These are phyloP conservation scores for Dicorynia guianensis DNA, from an alignment of 306 rosid genomes.

Conservation along the genomic window DNA sequence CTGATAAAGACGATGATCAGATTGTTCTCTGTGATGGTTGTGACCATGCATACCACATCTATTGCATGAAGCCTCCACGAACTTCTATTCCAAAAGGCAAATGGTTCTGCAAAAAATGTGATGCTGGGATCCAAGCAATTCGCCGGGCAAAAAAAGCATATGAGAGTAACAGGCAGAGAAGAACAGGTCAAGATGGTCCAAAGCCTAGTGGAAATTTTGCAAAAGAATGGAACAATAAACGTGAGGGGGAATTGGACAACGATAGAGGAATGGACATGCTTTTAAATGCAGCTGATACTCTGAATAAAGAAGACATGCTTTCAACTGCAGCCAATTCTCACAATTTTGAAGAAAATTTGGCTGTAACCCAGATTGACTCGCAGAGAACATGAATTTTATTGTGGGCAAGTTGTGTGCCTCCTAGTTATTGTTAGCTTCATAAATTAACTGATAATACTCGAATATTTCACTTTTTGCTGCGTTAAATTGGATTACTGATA, in stretches of 20 bases:
- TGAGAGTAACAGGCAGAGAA: slow-evolving; percentile 52
- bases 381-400: slow-evolving; percentile 33
- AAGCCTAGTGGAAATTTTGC: slow-evolving; percentile 39
- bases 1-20: slow-evolving; percentile 69
- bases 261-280: slow-evolving; percentile 91
- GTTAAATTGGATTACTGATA: slow-evolving; percentile 42
- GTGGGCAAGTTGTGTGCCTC: slow-evolving; percentile 13
- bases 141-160: slow-evolving; percentile 57
- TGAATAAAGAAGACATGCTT: slow-evolving; percentile 57
- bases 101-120: slow-evolving; percentile 89
- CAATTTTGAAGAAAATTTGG: slow-evolving; percentile 63
- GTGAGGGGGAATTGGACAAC: slow-evolving; percentile 53
- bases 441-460: slow-evolving; percentile 44
- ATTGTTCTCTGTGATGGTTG: slow-evolving; percentile 93
- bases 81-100: slow-evolving; percentile 67
- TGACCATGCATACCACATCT: slow-evolving; percentile 86
- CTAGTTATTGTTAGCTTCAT: slow-evolving; percentile 22
- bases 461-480: slow-evolving; percentile 42
- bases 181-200: slow-evolving; percentile 46
- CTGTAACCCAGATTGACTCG: slow-evolving; percentile 43
- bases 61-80: slow-evolving; percentile 80
- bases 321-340: slow-evolving; percentile 79
- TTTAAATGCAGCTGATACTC: slow-evolving; percentile 72
- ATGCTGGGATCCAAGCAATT: slow-evolving; percentile 65
- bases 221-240: slow-evolving; percentile 54